Base-by-base conservation (phyloP, 345 rosid genomes). In the Durio zibethinus region DNA sequence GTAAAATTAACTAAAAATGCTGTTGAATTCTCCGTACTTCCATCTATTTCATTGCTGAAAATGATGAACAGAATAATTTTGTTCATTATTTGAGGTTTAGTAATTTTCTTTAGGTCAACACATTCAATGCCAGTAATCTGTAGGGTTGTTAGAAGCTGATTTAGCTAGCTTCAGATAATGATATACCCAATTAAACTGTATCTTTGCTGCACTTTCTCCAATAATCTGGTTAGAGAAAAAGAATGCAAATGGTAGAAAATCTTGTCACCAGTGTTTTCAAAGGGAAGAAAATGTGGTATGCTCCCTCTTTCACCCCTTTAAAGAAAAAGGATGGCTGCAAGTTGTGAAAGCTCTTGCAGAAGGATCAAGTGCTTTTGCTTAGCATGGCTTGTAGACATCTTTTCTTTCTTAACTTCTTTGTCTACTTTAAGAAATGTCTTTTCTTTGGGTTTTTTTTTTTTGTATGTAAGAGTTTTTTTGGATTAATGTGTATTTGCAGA, bases 401-500 rank as follows among this genome's bases (percentile, higher is more conserved):
- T 65, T 31, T 76, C 9, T 33, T 76, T 66, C 78, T 35, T 67
- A 74, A 81, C 45, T 25, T 25, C 77, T 63, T 18, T 50, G 10
- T 54, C 10, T 40, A 70, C 48, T 56, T 69, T 25, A 21, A 47
- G n/a, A n/a, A 21, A 56, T 10, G 74, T 29, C 8, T 38, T 8
- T 71, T 38, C 60, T 67, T 77, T 71, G 33, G 42, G 62, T 65
- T 10, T 14, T 50, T 21, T 7, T 7, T 16, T 31, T 62, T 62
- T 62, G 23, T n/a, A 23, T 59, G 62, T 47, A n/a, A n/a, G n/a
- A n/a, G n/a, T 64, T 76, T 40, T 59, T 79, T 76, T 64, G 63
- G 27, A 29, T 16, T 71, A 20, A 65, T 56, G 79, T 64, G 40
- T 84, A 42, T 81, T 70, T 72, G 81, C 92, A 96, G 99, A 85